Base-by-base conservation (phyloP, 495 filamentous ascomycete species). In the Aspergillus steynii region DNA sequence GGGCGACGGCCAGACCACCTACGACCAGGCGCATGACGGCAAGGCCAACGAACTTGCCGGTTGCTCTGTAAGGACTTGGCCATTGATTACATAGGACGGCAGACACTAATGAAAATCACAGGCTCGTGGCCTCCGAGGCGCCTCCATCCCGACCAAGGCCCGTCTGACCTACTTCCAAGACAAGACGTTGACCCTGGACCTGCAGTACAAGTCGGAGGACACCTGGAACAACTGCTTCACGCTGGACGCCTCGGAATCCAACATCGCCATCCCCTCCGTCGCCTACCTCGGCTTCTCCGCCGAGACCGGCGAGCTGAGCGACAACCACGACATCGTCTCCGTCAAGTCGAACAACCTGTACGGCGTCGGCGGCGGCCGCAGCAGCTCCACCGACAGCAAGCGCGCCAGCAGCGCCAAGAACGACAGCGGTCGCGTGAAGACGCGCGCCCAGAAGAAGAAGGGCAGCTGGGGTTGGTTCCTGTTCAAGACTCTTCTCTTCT, bases 281-380 rank as follows among this genome's bases (percentile, higher is more conserved):
- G 86, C 92, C 26, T 99, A 99, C 77, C 85, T 99, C 14, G 96
- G 96, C 66, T 96, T 99, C 78, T 91, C 86, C 59, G 93, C 93
- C 48, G 93, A 98, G 80, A 97, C 93, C 29, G 96, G 96, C 66
- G 96, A 99, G 77, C 83, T 99, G 65, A 91, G 85, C 73, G 96
- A 99, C 75, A 96, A 97, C 82, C 92, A 96, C 84, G 96, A 99
- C 74, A 96, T 99, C 74, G 88, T 98, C 74, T 88, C 84, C 57
- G 84, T 99, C 72, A 79, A 88, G 60, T 86, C 93, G 46, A 90
- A 90, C 82, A 98, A 97, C 71, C 82, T 98, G 29, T 97, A 99
- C 76, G 83, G 82, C 58, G 75, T 87, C 55, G 82, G 77, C 63
- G 64, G 69, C 54, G 67, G 77, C 63, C 62, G 68, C 51, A 68